Evolutionary conservation across 495 filamentous ascomycete genomes (phyloP).

Genomic region (Pseudomonodictys pantanalensis): DNA sequence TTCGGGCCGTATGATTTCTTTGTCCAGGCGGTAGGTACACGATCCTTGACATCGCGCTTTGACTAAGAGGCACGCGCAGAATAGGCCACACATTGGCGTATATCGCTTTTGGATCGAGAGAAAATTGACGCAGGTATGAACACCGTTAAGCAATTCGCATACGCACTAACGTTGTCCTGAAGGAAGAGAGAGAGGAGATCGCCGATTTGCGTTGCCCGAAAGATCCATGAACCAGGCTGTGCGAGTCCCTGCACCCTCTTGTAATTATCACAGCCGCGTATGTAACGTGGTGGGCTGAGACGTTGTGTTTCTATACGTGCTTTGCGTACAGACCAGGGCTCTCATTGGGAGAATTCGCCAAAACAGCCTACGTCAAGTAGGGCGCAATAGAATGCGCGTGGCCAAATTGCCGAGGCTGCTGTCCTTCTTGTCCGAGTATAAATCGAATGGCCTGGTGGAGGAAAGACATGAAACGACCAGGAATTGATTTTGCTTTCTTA

Average conservation of each 20-base stretch:
- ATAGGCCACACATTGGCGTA: conserved; percentile 1
- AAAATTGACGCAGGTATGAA: conserved; percentile 1
- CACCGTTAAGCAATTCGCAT: not conserved
- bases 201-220: not conserved
- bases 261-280: not conserved
- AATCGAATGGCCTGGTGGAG: too few species aligned
- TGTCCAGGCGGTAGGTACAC: not conserved
- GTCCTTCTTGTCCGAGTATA: too few species aligned
- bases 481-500: not conserved
- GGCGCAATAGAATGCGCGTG: too few species aligned
- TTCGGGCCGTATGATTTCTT: conserved; percentile 3
- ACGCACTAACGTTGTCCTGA: not conserved
- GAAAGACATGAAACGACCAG: not conserved
- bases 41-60: not conserved
- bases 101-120: conserved; percentile 14
- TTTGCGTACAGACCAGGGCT: too few species aligned
- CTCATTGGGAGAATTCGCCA: too few species aligned
- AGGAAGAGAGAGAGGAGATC: not conserved
- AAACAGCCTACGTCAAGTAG: too few species aligned
- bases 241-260: not conserved
- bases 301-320: too few species aligned
- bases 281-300: too few species aligned
- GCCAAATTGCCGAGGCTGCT: too few species aligned
- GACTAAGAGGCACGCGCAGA: not conserved
- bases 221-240: not conserved